phyloP scores from a whole-genome alignment of 331 rosid genomes.

The Telfairia occidentalis region DNA sequence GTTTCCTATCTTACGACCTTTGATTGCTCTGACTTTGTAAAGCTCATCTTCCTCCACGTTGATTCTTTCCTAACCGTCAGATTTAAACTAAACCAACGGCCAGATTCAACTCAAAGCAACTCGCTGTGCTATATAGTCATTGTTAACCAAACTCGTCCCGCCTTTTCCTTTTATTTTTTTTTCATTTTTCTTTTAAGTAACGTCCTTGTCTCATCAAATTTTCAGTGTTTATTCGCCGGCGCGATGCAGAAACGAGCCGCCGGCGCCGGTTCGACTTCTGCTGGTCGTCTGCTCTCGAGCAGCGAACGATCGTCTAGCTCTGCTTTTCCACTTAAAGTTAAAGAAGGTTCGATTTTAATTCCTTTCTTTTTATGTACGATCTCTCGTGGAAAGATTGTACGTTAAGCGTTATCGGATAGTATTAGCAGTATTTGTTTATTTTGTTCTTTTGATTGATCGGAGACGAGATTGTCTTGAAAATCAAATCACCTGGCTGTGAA shows the following conservation, averaged over 20 bases:
- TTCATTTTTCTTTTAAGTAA: neutral
- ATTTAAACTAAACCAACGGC: constrained; percentile 29
- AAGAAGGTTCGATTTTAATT: constrained; percentile 31
- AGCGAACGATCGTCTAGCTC: constrained; percentile 62
- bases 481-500: neutral
- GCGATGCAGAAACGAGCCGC: constrained; percentile 43
- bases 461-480: neutral
- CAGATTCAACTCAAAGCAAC: neutral
- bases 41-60: constrained; percentile 61
- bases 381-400: neutral
- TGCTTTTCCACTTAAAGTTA: constrained; percentile 38
- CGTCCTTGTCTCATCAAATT: neutral
- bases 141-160: constrained; percentile 25
- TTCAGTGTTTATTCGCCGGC: neutral
- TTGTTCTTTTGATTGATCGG: neutral
- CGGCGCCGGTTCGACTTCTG: constrained; percentile 37
- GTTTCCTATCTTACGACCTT: constrained; percentile 34
- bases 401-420: neutral
- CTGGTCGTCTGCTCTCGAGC: constrained; percentile 52
- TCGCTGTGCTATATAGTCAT: neutral
- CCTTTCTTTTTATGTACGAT: neutral
- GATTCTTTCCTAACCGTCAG: constrained; percentile 12
- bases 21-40: constrained; percentile 37
- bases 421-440: neutral
- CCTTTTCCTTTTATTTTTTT: constrained; percentile 21